Evolutionary conservation across 78 protist species (phyloP).

Genomic region (Speleostelium caveatum): DNA sequence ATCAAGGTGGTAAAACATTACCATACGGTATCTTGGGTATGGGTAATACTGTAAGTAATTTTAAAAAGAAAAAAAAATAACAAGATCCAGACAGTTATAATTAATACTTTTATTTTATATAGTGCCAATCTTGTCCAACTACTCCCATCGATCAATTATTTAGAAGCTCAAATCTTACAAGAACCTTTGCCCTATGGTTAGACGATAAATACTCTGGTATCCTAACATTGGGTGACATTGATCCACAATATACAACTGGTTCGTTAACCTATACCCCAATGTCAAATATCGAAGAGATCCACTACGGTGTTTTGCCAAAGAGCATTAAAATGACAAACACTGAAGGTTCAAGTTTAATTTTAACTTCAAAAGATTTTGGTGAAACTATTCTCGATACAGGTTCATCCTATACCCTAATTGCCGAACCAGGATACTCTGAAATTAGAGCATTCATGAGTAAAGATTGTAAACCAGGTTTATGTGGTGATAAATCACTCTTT

Average conservation of each 20-base stretch:
- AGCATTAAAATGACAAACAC: neutral
- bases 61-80: neutral
- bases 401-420: constrained; percentile 38
- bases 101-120: neutral
- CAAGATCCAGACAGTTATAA: neutral
- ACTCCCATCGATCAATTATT: constrained; percentile 49
- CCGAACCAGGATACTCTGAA: neutral
- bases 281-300: constrained; percentile 31
- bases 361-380: constrained; percentile 56
- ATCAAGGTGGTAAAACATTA: constrained; percentile 24
- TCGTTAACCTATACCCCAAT: constrained; percentile 41
- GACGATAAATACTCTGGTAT: constrained; percentile 45
- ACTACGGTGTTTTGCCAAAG: constrained; percentile 36
- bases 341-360: neutral
- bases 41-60: constrained; percentile 65
- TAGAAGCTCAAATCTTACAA: constrained; percentile 15
- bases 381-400: constrained; percentile 57
- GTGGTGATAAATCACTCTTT: constrained; percentile 33
- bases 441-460: neutral
- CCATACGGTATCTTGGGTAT: constrained; percentile 63
- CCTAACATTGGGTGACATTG: constrained; percentile 42
- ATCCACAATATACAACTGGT: neutral
- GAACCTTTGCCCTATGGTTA: constrained; percentile 59
- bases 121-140: constrained; percentile 40
- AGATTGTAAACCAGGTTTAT: constrained; percentile 15